phyloP scores from a whole-genome alignment of 179 eudicot genomes.

The Silene noctiflora region DNA sequence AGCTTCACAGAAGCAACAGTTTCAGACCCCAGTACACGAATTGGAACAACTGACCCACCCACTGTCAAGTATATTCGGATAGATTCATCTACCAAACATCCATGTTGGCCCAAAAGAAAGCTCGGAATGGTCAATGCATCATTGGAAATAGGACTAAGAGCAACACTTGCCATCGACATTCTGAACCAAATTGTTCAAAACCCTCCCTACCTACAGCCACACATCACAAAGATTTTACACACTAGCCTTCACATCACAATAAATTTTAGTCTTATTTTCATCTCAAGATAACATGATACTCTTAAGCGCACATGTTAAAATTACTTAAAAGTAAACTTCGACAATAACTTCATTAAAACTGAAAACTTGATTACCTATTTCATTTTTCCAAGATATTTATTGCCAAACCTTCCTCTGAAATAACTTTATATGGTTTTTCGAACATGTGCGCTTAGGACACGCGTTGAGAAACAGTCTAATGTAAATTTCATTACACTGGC shows the following conservation, averaged over 20 bases:
- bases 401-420: too few relatives aligned
- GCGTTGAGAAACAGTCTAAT: too few relatives aligned
- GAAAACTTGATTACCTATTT: too few relatives aligned
- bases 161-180: constrained; percentile 50
- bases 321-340: too few relatives aligned
- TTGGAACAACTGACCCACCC: constrained; percentile 61
- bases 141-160: constrained; percentile 49
- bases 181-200: constrained; percentile 21
- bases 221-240: constrained; percentile 9
- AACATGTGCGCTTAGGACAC: too few relatives aligned
- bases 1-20: constrained; percentile 79
- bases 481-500: not conserved
- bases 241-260: not conserved
- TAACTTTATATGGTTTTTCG: too few relatives aligned
- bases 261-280: not conserved
- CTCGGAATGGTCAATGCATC: constrained; percentile 42
- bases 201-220: constrained; percentile 26
- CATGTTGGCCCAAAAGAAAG: constrained; percentile 34
- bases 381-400: too few relatives aligned
- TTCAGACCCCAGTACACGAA: constrained; percentile 66
- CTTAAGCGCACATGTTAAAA: not conserved
- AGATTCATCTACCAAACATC: constrained; percentile 41
- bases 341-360: too few relatives aligned
- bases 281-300: not conserved
- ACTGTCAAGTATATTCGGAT: constrained; percentile 57